Evolutionary conservation across 2,329 filamentous ascomycete genomes (phyloP), one percentile per base, ranked within the genome.

Genomic region (Leptographium lundbergii): DNA sequence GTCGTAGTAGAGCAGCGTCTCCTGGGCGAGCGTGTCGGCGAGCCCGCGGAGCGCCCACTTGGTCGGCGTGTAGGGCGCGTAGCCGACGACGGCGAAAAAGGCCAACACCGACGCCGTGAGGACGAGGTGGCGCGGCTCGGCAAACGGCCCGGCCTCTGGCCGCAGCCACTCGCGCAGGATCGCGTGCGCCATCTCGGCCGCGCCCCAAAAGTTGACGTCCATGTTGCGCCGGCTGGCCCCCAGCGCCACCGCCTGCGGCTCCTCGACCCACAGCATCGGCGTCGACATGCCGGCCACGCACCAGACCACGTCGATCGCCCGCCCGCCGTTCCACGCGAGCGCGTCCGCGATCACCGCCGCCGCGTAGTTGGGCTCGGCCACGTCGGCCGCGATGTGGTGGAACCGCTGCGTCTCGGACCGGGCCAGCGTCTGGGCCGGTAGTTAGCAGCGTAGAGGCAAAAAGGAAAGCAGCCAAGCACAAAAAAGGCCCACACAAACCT

Each of bases 131-230:
- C 86, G 82, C 11, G 85, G 77, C 62, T 80, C 74, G 6, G 72
- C 66, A 55, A 77, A 71, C 36, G 76, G 67, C 10, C 75, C 70
- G 42, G 76, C 70, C 5, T 72, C 71, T 14, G 77, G 76, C 4
- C 74, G 72, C 52, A 91, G 81, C 92, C 92, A 96, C 61, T 81
- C 79, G 57, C 80, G 81, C 62, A 96, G 74, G 22, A 87, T 83
- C 24, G 89, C 85, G 69, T 95, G 90, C 45, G 90, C 87, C 73
- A 95, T 88, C 70, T 95, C 94, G 48, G 87, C 86, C 34, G 85
- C 84, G 55, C 89, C 88, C 80, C 86, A 96, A 75, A 89, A 97
- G 73, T 96, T 92, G 65, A 92, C 81, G 68, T 96, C 89, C 89
- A 96, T 96, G 70, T 95, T 89, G 63, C 79, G 76, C 50, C 86